phyloP scores from a whole-genome alignment of 768 basidiomycete species.

The Xerocomus brunneocitrinus region DNA sequence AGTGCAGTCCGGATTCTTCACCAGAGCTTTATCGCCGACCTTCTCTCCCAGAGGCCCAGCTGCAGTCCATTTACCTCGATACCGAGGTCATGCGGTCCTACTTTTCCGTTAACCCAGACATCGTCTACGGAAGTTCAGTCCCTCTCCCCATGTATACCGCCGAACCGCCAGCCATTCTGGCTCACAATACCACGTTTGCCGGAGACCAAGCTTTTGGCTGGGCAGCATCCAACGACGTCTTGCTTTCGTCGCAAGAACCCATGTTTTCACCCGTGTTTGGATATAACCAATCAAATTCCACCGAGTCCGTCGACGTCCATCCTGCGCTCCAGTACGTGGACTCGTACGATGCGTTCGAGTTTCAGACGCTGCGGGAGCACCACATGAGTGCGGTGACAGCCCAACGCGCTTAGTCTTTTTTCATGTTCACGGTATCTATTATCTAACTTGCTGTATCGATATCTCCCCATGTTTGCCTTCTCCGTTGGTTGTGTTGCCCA shows the following conservation, averaged over 20 bases:
- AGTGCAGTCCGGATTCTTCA: constrained; percentile 10
- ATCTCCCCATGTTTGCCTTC: constrained; percentile 4
- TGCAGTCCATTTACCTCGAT: constrained; percentile 22
- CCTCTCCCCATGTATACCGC: constrained; percentile 19
- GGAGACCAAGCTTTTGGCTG: constrained; percentile 13
- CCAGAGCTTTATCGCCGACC: constrained; percentile 10
- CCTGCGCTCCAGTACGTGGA: constrained; percentile 12
- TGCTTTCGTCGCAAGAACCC: constrained; percentile 16
- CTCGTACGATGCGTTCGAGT: constrained; percentile 32
- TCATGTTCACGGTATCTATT: constrained; percentile 10
- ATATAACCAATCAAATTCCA: constrained; percentile 18
- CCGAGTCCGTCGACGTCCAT: constrained; percentile 18
- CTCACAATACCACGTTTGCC: constrained; percentile 13
- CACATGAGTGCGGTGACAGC: constrained; percentile 12
- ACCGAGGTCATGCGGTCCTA: constrained; percentile 21
- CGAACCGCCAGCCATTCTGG: constrained; percentile 9
- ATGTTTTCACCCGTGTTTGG: constrained; percentile 15
- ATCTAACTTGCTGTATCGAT: constrained; percentile 29
- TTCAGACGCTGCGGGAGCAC: constrained; percentile 31
- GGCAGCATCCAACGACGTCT: constrained; percentile 8
- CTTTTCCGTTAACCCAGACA: constrained; percentile 13
- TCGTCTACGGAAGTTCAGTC: constrained; percentile 9
- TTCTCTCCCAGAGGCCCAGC: constrained; percentile 20
- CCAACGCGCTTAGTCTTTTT: constrained; percentile 17
- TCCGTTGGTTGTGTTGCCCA: constrained; percentile 1